Percentiles rank a stretch among this genome's conserved stretches.
Conservation (phyloP, 1,284 basidiomycete genomes). For the Pisolithus thermaeus region DNA sequence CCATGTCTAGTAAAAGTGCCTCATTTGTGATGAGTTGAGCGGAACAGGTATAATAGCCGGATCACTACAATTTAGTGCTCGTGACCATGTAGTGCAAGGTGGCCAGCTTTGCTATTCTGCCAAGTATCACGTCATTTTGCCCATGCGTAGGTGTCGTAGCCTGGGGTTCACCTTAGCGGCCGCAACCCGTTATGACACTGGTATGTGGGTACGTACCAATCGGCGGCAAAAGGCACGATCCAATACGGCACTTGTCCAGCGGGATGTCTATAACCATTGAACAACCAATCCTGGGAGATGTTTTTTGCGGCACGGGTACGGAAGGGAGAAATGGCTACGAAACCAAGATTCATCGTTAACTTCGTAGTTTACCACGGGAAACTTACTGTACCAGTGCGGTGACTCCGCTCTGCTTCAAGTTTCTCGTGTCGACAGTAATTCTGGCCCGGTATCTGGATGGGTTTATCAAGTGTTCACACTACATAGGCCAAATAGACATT, state of each 20-base stretch:
- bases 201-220: slow-evolving; percentile 52
- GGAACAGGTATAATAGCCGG: slow-evolving; percentile 5
- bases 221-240: slow-evolving; percentile 60
- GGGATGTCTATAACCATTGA: slow-evolving; percentile 83
- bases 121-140: slow-evolving; percentile 67
- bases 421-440: slow-evolving; percentile 58
- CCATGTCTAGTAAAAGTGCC: slow-evolving; percentile 2
- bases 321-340: slow-evolving; percentile 74
- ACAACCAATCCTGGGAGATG: slow-evolving; percentile 70
- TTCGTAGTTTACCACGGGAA: slow-evolving; percentile 1
- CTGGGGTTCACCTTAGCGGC: slow-evolving; percentile 34
- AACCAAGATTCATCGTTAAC: not conserved
- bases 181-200: not conserved
- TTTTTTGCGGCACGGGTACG: slow-evolving; percentile 70
- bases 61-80: slow-evolving; percentile 15
- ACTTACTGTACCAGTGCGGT: slow-evolving; percentile 68
- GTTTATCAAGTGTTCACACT: no score
- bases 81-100: slow-evolving; percentile 42
- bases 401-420: slow-evolving; percentile 72
- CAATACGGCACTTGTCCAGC: slow-evolving; percentile 77
- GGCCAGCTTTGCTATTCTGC: slow-evolving; percentile 78
- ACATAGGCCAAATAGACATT: no score
- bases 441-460: no score
- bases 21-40: slow-evolving; percentile 13
- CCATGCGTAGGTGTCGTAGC: slow-evolving; percentile 82